Base-by-base conservation (phyloP, 1,284 basidiomycete genomes). In the Sporisorium exsertum region DNA sequence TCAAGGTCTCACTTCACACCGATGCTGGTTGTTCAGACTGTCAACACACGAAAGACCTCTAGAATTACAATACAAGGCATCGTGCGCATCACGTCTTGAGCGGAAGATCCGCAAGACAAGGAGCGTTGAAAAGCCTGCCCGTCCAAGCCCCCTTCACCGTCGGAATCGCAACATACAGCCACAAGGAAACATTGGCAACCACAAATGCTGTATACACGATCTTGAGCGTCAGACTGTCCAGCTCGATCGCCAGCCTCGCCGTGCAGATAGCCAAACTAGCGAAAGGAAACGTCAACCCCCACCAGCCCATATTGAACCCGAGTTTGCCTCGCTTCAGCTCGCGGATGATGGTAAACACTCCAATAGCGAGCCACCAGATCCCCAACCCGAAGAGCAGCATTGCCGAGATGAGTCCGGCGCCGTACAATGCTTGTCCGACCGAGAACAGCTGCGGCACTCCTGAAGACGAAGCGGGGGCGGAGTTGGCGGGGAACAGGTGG, bases 251-350 rank as follows among this genome's bases (percentile, higher is more conserved):
- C 43, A 81, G 58, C 18, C 72, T 55, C 15, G 62, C 69, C 18
- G 71, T 80, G 61, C 64, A 68, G 26, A 81, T 80, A 8, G 77
- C 66, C 27, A 82, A 40, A 49, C 69, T 72, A 12, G 76, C 81
- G 29, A 76, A 64, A 0, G 80, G 81, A 45, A 79, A 81, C 2
- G 79, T 81, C 42, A 65, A 43, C 18, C 67, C 68, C 79, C 77
- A 79, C 64, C 71, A 81, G 32, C 81, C 81, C 71, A 82, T 78
- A 37, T 79, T 80, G 73, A 82, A 82, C 5, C 64, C 52, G 3
- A 82, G 51, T 33, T 63, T 65, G 29, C 78, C 79, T 13, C 58
- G 42, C 27, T 60, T 60, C 20, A 62, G 32, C 58, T 82, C 78
- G 7, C 77, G 62, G 6, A 79, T 26, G 43, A 82, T 59, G 18